Evolutionary conservation across 2,329 filamentous ascomycete species (phyloP).

Genomic region (Ophiostoma tasmaniense): DNA sequence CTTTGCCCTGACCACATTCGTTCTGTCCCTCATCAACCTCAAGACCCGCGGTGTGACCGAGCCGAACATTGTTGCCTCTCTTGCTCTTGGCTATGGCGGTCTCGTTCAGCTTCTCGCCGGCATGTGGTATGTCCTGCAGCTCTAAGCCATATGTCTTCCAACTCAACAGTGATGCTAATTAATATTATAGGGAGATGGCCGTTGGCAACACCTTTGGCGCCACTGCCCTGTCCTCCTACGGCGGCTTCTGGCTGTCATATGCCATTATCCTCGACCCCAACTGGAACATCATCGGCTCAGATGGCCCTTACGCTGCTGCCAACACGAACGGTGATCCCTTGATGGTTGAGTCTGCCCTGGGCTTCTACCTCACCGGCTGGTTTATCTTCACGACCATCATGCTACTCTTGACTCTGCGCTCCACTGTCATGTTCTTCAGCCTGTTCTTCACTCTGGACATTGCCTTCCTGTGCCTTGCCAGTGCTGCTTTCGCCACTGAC

Average conservation of each 20-base stretch:
- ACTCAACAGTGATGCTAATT: too few species aligned
- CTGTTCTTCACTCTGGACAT: conserved; percentile 72
- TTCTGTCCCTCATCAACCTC: conserved; percentile 68
- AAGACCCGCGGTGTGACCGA: conserved; percentile 48
- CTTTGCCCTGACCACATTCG: conserved; percentile 77
- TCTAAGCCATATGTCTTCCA: not conserved
- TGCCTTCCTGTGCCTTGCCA: conserved; percentile 64
- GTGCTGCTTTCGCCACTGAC: conserved; percentile 50
- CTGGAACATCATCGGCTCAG: conserved; percentile 48
- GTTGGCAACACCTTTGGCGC: conserved; percentile 83
- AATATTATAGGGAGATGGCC: conserved; percentile 63
- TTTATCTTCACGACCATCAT: conserved; percentile 77
- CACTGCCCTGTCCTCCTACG: conserved; percentile 71
- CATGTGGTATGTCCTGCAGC: conserved; percentile 63
- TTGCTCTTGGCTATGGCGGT: conserved; percentile 69
- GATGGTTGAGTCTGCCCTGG: conserved; percentile 52
- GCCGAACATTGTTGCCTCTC: conserved; percentile 59
- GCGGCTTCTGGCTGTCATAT: conserved; percentile 75
- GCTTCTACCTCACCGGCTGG: conserved; percentile 70
- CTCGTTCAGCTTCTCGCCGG: conserved; percentile 71
- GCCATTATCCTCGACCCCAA: conserved; percentile 62
- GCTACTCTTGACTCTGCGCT: conserved; percentile 65
- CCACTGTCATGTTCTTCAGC: conserved; percentile 67
- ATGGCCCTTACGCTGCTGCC: conserved; percentile 36
- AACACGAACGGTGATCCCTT: conserved; percentile 29